phyloP scores from a whole-genome alignment of 73 alveolate genomes.

The Effrenium voratum region DNA sequence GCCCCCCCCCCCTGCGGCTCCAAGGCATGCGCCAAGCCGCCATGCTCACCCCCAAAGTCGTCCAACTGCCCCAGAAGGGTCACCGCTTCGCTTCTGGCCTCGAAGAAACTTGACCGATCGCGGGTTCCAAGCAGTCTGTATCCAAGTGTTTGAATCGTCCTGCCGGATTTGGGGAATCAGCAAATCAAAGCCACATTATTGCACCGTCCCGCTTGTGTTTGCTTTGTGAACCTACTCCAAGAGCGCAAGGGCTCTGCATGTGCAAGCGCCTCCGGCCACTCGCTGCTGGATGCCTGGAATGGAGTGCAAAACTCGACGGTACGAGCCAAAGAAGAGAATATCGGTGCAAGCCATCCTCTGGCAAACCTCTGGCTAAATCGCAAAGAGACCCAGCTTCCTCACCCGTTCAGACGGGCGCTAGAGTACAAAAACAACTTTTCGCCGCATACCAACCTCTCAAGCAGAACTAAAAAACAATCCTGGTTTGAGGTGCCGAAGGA shows the following conservation, averaged over 20 bases:
- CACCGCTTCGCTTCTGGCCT: slow-evolving; percentile 64
- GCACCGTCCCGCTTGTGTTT: not conserved
- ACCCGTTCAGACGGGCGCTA: not conserved
- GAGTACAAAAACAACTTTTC: not conserved
- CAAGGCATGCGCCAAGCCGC: not conserved
- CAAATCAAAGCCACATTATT: not conserved
- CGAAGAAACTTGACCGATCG: not conserved
- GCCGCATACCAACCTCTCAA: not conserved
- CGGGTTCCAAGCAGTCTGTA: not conserved
- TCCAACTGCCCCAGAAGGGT: slow-evolving; percentile 57
- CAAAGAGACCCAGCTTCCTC: not conserved
- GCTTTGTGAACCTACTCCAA: not conserved
- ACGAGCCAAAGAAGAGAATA: too few species aligned
- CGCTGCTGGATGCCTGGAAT: slow-evolving; percentile 36
- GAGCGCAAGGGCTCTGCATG: not conserved
- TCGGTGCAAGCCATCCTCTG: too few species aligned
- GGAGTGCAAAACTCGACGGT: not conserved
- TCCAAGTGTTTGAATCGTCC: not conserved
- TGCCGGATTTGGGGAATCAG: not conserved
- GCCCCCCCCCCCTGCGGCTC: not conserved
- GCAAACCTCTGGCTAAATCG: not conserved
- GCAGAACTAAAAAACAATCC: too few species aligned
- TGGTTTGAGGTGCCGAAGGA: too few species aligned
- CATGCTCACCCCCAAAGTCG: slow-evolving; percentile 26
- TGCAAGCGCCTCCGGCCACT: slow-evolving; percentile 44